Conservation (phyloP, 495 filamentous ascomycete species). For the Chaetomidium leptoderma region DNA sequence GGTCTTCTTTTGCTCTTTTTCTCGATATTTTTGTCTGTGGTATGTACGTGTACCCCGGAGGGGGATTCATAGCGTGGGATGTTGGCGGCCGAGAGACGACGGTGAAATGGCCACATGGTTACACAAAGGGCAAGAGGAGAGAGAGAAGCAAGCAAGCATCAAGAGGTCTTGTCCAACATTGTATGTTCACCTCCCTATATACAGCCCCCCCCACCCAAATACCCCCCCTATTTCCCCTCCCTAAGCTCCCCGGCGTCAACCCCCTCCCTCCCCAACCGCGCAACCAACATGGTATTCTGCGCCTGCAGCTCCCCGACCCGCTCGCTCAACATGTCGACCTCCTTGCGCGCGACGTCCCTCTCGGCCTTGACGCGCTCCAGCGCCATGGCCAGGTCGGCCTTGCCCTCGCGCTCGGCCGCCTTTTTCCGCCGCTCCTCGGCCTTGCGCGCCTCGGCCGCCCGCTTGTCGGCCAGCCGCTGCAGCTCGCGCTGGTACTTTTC, state of each 20-base stretch:
- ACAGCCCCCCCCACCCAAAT: too few species aligned
- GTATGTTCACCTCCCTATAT: too few species aligned
- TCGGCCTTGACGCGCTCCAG: conserved; percentile 52
- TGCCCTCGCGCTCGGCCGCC: conserved; percentile 52
- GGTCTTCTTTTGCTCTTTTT: background rate
- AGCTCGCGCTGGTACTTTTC: conserved; percentile 62
- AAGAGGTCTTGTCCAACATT: too few species aligned
- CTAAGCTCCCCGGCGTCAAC: background rate
- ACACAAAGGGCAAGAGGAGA: too few species aligned
- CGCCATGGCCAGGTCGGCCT: conserved; percentile 42
- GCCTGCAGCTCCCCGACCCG: conserved; percentile 60
- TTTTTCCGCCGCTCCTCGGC: conserved; percentile 56
- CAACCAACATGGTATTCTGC: conserved; percentile 59
- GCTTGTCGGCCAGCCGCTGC: conserved; percentile 59
- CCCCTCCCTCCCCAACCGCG: conserved; percentile 40
- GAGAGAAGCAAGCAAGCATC: too few species aligned
- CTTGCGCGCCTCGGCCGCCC: conserved; percentile 55
- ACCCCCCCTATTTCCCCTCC: too few species aligned
- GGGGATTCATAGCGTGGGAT: too few species aligned
- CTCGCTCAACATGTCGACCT: conserved; percentile 59
- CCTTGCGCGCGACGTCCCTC: conserved; percentile 51
- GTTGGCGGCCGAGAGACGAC: too few species aligned
- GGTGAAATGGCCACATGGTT: too few species aligned
- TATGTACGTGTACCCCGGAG: too few species aligned
- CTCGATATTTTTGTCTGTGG: background rate